These are phyloP conservation scores for Tetraselmis chui DNA, from an alignment of 139 green algal species.

Conservation along the genomic window DNA sequence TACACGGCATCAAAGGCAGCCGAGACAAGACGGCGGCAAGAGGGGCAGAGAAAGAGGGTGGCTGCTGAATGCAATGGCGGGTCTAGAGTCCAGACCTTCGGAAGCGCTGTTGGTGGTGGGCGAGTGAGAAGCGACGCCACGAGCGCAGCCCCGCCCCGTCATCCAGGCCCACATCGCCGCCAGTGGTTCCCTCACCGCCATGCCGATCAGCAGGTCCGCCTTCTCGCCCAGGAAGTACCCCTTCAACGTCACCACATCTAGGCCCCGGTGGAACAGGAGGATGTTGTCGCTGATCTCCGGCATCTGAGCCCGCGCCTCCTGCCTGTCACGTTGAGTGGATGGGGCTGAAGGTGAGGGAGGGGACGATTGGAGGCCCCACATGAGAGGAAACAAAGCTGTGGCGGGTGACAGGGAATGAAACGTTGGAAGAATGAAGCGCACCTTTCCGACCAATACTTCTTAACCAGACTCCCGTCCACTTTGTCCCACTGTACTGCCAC, in stretches of 20 bases:
- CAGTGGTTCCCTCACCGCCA: conserved; percentile 5
- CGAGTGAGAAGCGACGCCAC: no score
- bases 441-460: conserved; percentile 33
- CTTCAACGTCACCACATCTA: conserved; percentile 26
- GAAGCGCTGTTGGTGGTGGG: no score
- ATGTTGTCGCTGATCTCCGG: conserved; percentile 43
- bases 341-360: no score
- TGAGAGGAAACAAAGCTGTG: neutral
- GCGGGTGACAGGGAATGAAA: no score
- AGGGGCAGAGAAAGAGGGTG: no score
- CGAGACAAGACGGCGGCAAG: no score
- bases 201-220: conserved; percentile 55
- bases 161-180: neutral
- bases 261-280: conserved; percentile 60
- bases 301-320: neutral
- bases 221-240: conserved; percentile 65
- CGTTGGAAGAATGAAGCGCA: neutral
- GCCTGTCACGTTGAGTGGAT: neutral
- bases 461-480: conserved; percentile 47
- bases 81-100: no score
- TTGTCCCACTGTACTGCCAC: conserved; percentile 54
- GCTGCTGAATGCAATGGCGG: no score
- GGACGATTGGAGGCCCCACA: no score
- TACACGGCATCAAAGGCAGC: no score
- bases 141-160: neutral